Evolutionary conservation across 225 moss, liverwort and hornwort species (phyloP).

Genomic region (Marchantia polymorpha): DNA sequence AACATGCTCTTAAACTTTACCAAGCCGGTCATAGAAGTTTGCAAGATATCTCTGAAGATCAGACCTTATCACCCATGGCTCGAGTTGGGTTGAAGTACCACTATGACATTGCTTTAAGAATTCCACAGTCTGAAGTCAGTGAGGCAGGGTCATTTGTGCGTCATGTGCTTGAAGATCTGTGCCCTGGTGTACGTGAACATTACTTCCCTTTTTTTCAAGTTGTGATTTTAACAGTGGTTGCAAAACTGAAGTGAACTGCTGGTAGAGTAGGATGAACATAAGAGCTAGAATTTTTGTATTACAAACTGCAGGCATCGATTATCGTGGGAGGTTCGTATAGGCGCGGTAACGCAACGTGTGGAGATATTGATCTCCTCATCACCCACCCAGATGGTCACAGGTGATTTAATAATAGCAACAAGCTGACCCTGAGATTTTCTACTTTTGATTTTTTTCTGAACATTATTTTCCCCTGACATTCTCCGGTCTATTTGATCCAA

Average conservation of each 20-base stretch:
- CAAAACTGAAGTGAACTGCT: not conserved
- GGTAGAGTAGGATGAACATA: not conserved
- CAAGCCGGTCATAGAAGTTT: conserved; percentile 33
- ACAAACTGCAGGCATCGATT: conserved; percentile 30
- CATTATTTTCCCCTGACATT: not conserved
- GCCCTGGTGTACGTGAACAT: conserved; percentile 33
- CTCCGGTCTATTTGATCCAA: not conserved
- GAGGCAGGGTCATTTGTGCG: conserved; percentile 38
- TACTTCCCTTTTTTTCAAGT: not conserved
- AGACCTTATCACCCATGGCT: conserved; percentile 37
- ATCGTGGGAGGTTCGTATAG: conserved; percentile 39
- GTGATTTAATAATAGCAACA: conserved; percentile 4
- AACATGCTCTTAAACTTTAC: conserved; percentile 33
- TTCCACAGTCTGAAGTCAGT: conserved; percentile 34
- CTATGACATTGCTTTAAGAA: conserved; percentile 35
- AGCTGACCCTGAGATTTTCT: not conserved
- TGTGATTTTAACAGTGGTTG: not conserved
- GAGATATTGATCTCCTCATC: conserved; percentile 46
- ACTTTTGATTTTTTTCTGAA: not conserved
- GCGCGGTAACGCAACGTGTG: conserved; percentile 41
- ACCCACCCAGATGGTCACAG: conserved; percentile 48
- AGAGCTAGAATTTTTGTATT: not conserved
- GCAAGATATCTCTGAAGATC: conserved; percentile 26
- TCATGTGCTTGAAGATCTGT: conserved; percentile 31
- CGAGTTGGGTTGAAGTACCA: conserved; percentile 42